A percentile compares a stretch with the other conserved stretches of the same genome.
phyloP scores from a whole-genome alignment of 2,329 filamentous ascomycete genomes.

The Dothideomycetidae sp. region DNA sequence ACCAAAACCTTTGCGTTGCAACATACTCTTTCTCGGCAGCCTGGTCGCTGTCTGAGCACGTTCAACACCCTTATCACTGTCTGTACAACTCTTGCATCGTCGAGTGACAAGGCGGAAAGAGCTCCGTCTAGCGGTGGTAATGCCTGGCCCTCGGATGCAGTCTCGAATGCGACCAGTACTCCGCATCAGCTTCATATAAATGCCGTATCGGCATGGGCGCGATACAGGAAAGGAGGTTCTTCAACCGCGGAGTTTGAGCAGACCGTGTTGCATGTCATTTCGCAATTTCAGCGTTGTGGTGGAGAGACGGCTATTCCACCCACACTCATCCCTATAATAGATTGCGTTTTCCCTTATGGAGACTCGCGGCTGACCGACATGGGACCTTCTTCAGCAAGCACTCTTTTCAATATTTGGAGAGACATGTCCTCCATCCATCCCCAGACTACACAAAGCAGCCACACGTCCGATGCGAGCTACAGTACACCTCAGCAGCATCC shows the following conservation, averaged over 20 bases:
- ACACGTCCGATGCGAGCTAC: background rate
- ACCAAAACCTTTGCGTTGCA: background rate
- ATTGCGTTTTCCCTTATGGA: background rate
- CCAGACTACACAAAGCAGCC: background rate
- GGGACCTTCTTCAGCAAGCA: background rate
- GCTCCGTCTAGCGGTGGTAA: too few relatives aligned
- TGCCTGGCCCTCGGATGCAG: too few relatives aligned
- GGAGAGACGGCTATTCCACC: slow-evolving; percentile 2
- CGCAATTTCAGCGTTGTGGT: background rate
- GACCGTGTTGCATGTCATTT: background rate
- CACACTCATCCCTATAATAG: background rate
- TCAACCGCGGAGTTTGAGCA: background rate
- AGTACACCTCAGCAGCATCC: background rate
- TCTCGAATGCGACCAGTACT: background rate
- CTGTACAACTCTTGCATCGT: background rate
- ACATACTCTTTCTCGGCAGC: background rate
- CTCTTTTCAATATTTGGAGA: background rate
- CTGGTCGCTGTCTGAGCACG: slow-evolving; percentile 6
- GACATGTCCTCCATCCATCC: background rate
- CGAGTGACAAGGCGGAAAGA: too few relatives aligned
- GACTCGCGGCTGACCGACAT: background rate
- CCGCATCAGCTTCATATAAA: slow-evolving; percentile 5
- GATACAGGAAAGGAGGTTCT: background rate
- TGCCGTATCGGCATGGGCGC: background rate
- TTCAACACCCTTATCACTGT: slow-evolving; percentile 5